These are phyloP conservation scores for Fusarium begoniae DNA, from an alignment of 2,329 filamentous ascomycete species.

Conservation along the genomic window DNA sequence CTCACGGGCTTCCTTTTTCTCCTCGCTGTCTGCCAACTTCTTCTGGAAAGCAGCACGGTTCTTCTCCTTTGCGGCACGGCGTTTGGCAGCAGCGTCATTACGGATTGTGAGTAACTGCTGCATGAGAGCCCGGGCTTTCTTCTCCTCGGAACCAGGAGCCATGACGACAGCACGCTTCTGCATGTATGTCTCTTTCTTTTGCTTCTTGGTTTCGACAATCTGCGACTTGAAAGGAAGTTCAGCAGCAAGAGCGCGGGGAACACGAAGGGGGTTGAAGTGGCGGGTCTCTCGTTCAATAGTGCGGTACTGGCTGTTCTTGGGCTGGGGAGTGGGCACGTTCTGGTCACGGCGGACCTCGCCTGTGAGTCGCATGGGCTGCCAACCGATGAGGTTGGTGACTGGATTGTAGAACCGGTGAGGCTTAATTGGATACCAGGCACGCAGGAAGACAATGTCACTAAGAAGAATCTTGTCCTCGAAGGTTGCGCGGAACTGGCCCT, in stretches of 20 bases:
- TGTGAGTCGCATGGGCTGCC: slow-evolving; percentile 93
- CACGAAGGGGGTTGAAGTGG: slow-evolving; percentile 80
- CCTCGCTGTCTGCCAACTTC: slow-evolving; percentile 82
- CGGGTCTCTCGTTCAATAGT: slow-evolving; percentile 71
- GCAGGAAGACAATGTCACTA: slow-evolving; percentile 94
- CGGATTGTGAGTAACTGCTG: slow-evolving; percentile 90
- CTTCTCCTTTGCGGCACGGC: slow-evolving; percentile 87
- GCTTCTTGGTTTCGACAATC: slow-evolving; percentile 81
- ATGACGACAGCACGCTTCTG: slow-evolving; percentile 94
- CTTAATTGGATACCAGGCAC: slow-evolving; percentile 96
- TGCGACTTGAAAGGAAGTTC: slow-evolving; percentile 93
- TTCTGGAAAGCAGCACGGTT: slow-evolving; percentile 80
- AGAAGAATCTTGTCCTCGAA: slow-evolving; percentile 99
- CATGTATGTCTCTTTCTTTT: slow-evolving; percentile 85
- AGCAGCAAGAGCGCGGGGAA: slow-evolving; percentile 82
- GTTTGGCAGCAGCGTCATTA: slow-evolving; percentile 89
- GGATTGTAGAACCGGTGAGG: slow-evolving; percentile 97
- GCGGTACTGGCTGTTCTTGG: slow-evolving; percentile 87
- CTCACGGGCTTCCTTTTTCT: slow-evolving; percentile 87
- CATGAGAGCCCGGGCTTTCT: slow-evolving; percentile 86
- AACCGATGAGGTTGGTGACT: slow-evolving; percentile 91
- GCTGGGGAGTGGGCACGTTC: slow-evolving; percentile 77
- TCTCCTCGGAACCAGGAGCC: slow-evolving; percentile 83
- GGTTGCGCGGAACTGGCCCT: slow-evolving; percentile 94
- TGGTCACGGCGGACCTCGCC: slow-evolving; percentile 86